These are phyloP conservation scores for Isochrysis galbana DNA, from an alignment of 78 protist species.

Conservation along the genomic window DNA sequence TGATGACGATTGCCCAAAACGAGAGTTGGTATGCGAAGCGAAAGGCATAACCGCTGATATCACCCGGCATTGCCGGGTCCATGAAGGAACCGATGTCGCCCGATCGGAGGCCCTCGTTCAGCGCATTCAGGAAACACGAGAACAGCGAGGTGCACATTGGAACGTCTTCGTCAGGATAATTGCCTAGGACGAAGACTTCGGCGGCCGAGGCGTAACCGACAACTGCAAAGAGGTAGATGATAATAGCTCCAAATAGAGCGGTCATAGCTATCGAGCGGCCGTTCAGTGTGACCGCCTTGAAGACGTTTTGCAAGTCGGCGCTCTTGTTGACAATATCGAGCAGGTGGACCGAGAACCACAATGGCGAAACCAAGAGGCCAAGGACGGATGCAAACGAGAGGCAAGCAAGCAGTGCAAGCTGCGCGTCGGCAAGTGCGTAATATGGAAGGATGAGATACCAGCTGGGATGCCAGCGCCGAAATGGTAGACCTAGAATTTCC, in stretches of 20 bases:
- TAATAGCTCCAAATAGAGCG: conserved; percentile 36
- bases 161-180: not conserved
- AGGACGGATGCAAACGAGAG: not conserved
- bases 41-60: not conserved
- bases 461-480: no score
- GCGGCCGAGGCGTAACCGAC: not conserved
- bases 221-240: conserved; percentile 50
- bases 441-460: no score
- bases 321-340: not conserved
- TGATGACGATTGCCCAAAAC: not conserved
- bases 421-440: not conserved
- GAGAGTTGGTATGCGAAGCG: not conserved
- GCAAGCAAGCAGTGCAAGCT: not conserved
- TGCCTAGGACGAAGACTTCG: not conserved
- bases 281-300: conserved; percentile 23
- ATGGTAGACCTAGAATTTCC: no score
- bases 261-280: conserved; percentile 51
- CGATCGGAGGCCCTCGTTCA: not conserved
- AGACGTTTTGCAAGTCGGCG: not conserved
- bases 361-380: not conserved
- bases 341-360: not conserved
- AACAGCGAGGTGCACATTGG: not conserved
- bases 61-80: not conserved
- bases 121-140: not conserved
- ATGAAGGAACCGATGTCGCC: not conserved